Percentiles rank a stretch among this genome's conserved stretches.
phyloP scores from a whole-genome alignment of 768 basidiomycete species.

The Trametes villosa region DNA sequence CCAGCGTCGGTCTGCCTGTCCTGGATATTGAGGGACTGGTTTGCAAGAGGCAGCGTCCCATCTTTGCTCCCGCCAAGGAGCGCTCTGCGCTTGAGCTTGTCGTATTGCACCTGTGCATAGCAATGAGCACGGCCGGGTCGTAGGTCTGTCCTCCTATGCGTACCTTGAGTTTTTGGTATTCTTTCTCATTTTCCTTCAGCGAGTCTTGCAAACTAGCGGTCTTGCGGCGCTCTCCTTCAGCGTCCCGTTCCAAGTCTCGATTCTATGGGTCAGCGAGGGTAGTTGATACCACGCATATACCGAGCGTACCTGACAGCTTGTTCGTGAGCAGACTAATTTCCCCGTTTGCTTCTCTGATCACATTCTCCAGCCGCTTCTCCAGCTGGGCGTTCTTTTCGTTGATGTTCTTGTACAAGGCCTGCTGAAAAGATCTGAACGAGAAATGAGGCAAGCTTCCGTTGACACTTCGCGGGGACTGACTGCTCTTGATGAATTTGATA shows the following conservation, averaged over 20 bases:
- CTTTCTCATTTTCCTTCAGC: slow-evolving; percentile 78
- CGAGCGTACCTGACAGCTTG: slow-evolving; percentile 62
- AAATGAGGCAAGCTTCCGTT: background rate
- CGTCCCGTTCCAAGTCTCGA: slow-evolving; percentile 80
- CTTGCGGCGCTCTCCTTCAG: slow-evolving; percentile 79
- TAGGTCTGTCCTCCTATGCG: background rate
- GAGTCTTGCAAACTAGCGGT: slow-evolving; percentile 74
- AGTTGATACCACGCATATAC: background rate
- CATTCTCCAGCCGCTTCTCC: slow-evolving; percentile 85
- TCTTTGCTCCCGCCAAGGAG: slow-evolving; percentile 51
- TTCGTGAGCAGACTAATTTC: slow-evolving; percentile 72
- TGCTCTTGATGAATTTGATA: slow-evolving; percentile 89
- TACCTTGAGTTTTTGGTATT: slow-evolving; percentile 87
- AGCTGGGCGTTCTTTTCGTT: slow-evolving; percentile 83
- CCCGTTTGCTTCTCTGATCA: slow-evolving; percentile 81
- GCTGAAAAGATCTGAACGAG: slow-evolving; percentile 82
- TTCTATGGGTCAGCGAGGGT: no score
- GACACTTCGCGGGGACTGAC: slow-evolving; percentile 44
- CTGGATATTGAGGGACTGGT: slow-evolving; percentile 21
- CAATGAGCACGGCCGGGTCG: slow-evolving; percentile 4
- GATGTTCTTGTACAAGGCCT: slow-evolving; percentile 77
- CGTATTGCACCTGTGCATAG: slow-evolving; percentile 62
- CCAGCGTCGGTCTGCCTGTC: slow-evolving; percentile 14
- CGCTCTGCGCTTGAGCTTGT: slow-evolving; percentile 82
- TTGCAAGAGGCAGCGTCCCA: slow-evolving; percentile 13